phyloP scores from a whole-genome alignment of 2,329 filamentous ascomycete species.

The Pseudopithomyces maydicus region DNA sequence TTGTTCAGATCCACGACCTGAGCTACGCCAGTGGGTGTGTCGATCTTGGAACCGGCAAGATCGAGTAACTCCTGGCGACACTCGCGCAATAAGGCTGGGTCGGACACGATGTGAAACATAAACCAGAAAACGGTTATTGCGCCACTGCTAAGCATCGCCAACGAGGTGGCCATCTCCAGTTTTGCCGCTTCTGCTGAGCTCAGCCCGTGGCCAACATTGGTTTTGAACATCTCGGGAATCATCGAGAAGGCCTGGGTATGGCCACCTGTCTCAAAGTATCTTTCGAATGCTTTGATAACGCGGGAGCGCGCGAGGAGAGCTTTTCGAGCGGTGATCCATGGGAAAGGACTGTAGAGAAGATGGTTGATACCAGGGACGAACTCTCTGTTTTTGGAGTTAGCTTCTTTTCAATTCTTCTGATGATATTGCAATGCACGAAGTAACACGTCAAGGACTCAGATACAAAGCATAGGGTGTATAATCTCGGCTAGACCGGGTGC shows the following conservation, averaged over 20 bases:
- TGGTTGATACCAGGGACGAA: constrained; percentile 32
- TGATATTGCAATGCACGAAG: background rate
- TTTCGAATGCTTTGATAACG: constrained; percentile 41
- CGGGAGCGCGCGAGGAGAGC: constrained; percentile 39
- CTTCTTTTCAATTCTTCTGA: background rate
- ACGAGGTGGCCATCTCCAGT: constrained; percentile 48
- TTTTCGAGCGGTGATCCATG: constrained; percentile 38
- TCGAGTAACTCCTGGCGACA: constrained; percentile 38
- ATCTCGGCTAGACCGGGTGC: background rate
- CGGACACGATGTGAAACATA: constrained; percentile 44
- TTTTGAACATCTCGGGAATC: constrained; percentile 44
- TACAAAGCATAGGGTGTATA: no score
- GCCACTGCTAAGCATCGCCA: constrained; percentile 51
- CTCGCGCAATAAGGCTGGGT: constrained; percentile 31
- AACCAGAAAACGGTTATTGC: constrained; percentile 50
- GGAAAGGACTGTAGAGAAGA: constrained; percentile 24
- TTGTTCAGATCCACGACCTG: constrained; percentile 36
- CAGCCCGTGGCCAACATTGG: constrained; percentile 37
- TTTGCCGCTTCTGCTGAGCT: constrained; percentile 45
- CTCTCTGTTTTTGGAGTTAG: constrained; percentile 24
- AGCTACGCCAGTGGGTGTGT: background rate
- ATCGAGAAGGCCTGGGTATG: constrained; percentile 47
- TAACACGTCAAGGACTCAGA: background rate
- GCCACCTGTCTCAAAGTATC: constrained; percentile 49
- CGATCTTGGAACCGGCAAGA: constrained; percentile 6